These are phyloP conservation scores for Talaromyces borbonicus DNA, from an alignment of 495 filamentous ascomycete species.

Conservation along the genomic window DNA sequence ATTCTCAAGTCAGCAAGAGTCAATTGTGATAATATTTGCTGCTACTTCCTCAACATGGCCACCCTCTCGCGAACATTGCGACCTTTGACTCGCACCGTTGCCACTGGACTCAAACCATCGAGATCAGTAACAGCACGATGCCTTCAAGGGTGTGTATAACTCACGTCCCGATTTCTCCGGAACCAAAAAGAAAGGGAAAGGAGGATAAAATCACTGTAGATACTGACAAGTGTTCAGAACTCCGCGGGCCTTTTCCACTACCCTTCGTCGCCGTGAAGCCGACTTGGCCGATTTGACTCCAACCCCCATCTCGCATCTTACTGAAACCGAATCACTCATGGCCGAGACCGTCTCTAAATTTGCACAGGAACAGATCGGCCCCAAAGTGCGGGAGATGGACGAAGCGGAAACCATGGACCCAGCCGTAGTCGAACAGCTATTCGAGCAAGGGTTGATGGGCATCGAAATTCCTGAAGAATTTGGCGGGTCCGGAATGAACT, in stretches of 20 bases:
- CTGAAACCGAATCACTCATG: constrained; percentile 85
- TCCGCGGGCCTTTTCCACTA: constrained; percentile 63
- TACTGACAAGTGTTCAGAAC: constrained; percentile 19
- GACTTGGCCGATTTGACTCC: constrained; percentile 67
- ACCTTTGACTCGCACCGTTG: constrained; percentile 52
- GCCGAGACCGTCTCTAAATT: constrained; percentile 85
- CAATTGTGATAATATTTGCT: background rate
- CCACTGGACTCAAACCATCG: constrained; percentile 32
- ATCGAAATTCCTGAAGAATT: constrained; percentile 96
- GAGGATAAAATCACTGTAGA: no score
- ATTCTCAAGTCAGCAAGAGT: background rate
- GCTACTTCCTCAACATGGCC: constrained; percentile 43
- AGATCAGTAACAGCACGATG: constrained; percentile 29
- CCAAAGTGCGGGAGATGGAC: constrained; percentile 95
- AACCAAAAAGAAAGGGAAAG: no score
- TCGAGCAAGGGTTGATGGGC: constrained; percentile 96
- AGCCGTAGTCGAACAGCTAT: constrained; percentile 76
- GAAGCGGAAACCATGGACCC: constrained; percentile 94
- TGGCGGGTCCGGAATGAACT: constrained; percentile 96
- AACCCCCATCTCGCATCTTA: constrained; percentile 87
- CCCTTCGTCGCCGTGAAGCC: constrained; percentile 44
- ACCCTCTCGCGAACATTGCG: constrained; percentile 58
- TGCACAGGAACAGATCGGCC: constrained; percentile 75
- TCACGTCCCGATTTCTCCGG: background rate
- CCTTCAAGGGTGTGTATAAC: constrained; percentile 30